Conservation (phyloP, 805 yeast species). For the Sungouiella thailandica region DNA sequence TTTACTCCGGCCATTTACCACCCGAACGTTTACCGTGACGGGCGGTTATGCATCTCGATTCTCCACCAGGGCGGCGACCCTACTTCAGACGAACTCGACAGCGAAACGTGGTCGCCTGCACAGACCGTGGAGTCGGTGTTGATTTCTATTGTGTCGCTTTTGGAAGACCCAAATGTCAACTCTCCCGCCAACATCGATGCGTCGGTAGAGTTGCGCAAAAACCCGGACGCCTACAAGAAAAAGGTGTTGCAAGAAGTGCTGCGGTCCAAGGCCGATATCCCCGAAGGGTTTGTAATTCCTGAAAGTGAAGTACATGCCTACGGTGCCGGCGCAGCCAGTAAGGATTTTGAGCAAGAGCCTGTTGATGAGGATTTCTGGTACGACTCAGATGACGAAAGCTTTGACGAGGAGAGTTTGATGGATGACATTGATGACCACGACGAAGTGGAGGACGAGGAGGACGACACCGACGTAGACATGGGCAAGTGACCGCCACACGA, state of each 20-base stretch:
- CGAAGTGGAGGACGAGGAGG: constrained; percentile 58
- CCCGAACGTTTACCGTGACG: constrained; percentile 93
- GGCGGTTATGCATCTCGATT: constrained; percentile 87
- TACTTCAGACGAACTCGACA: constrained; percentile 85
- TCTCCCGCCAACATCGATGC: constrained; percentile 98
- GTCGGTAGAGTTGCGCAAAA: constrained; percentile 81
- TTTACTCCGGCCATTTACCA: constrained; percentile 93
- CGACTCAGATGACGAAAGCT: constrained; percentile 48
- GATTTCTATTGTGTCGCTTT: constrained; percentile 81
- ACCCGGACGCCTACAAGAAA: constrained; percentile 68
- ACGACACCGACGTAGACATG: constrained; percentile 18
- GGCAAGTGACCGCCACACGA: constrained; percentile 3
- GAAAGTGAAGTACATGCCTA: constrained; percentile 49
- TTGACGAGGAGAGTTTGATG: constrained; percentile 44
- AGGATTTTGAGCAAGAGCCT: constrained; percentile 47
- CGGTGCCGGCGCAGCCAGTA: constrained; percentile 26
- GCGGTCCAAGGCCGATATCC: constrained; percentile 78
- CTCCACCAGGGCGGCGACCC: constrained; percentile 90
- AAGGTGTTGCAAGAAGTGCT: constrained; percentile 79
- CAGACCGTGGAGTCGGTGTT: constrained; percentile 90
- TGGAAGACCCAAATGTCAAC: constrained; percentile 89
- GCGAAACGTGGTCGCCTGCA: constrained; percentile 91
- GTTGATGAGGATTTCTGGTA: constrained; percentile 85
- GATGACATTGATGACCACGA: constrained; percentile 45
- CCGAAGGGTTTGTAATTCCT: constrained; percentile 81